These are phyloP conservation scores for Erodium moschatum DNA, from an alignment of 441 rosid genomes.

Conservation along the genomic window DNA sequence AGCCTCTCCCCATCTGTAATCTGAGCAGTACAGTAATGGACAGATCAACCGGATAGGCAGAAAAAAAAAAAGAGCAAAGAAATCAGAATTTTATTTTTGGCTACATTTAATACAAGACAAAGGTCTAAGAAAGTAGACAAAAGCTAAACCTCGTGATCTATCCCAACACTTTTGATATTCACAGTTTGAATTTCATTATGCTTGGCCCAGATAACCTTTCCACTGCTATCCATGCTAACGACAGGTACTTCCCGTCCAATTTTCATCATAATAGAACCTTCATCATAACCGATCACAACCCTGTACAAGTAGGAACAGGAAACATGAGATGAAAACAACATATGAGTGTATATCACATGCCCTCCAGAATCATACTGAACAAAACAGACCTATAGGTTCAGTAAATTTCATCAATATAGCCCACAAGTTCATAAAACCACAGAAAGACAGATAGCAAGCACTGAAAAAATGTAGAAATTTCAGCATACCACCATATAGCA, in stretches of 20 bases:
- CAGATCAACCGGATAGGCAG: background rate
- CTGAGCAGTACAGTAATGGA: conserved; percentile 30
- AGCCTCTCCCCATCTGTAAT: conserved; percentile 92
- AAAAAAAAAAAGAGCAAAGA: conserved; percentile 16
- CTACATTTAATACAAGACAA: background rate
- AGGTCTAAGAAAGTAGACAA: background rate
- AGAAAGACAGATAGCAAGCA: background rate
- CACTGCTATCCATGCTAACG: conserved; percentile 96
- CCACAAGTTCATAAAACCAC: background rate
- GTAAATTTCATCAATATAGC: background rate
- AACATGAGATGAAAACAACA: conserved; percentile 4
- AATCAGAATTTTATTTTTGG: conserved; percentile 18
- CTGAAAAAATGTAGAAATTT: background rate
- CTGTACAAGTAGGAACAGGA: conserved; percentile 33
- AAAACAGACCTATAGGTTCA: background rate
- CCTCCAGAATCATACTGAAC: background rate
- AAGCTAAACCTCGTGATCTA: conserved; percentile 72
- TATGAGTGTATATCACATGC: background rate
- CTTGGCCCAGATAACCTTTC: conserved; percentile 97
- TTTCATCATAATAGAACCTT: conserved; percentile 96
- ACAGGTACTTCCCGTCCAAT: conserved; percentile 94
- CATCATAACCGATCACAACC: conserved; percentile 92
- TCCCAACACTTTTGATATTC: conserved; percentile 85
- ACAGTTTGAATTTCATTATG: conserved; percentile 30
- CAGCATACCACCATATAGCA: background rate